Base-by-base conservation (phyloP, 2,329 filamentous ascomycete genomes). In the Microascus cirrosus region DNA sequence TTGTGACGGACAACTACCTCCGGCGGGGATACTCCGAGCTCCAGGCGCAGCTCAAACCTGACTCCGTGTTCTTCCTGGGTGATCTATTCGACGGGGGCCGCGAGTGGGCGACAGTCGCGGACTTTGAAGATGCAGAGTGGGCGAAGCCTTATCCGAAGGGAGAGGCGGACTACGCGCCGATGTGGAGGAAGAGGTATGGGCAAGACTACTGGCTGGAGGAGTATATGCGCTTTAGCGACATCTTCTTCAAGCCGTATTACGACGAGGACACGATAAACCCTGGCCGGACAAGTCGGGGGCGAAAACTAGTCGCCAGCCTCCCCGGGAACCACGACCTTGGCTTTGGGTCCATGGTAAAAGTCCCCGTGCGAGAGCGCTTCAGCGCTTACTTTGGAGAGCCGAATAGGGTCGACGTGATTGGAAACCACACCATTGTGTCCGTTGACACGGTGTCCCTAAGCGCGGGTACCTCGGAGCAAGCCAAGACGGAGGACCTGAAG, bases 251-350 rank as follows among this genome's bases (percentile, higher is more conserved):
- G 57, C 59, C 60, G 10, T 62, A 61, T 35, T 76, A 85, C 15
- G 79, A 82, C 35, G 90, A 84, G 81, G 79, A 81, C 45, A 34
- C 39, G 1, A 28, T 22, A 18, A 11, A 45, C 36, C 20, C 20
- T 32, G 15, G 22, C 20, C 32, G 32, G 15, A 20, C 6, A 48
- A 10, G 28, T 15, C n/a, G 77, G 1, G 80, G 84, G 55, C 81
- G 89, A 59, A 92, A 88, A 72, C 75, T 97, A 57, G 86, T 97
- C 57, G 84, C 89, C 20, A 93, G 87, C 66, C 68, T 99, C 59
- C 94, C 94, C 0, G 94, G 94, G 2, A 99, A 99, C 66, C 94
- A 99, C 68, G 94, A 99, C 68, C 71, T 97, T 48, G 94, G 94
- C 0, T 96, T 97, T 67, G 93, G 90, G 2, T 84, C 84, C 24